Evolutionary conservation across 1,284 basidiomycete species (phyloP).

Genomic region (Vanrija pseudolonga): DNA sequence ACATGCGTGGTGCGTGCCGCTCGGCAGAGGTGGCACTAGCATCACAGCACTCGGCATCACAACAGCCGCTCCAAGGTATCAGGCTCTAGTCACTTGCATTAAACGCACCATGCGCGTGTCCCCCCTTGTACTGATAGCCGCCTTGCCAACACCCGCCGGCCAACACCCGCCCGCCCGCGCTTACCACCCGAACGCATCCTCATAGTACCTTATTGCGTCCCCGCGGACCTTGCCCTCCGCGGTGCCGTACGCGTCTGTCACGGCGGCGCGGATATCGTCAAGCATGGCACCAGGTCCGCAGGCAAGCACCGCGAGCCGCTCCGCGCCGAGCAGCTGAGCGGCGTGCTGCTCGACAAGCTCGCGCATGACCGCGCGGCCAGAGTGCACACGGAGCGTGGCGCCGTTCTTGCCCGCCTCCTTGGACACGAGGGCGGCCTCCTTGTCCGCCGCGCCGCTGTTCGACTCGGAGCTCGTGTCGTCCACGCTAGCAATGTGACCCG

Average conservation of each 20-base stretch:
- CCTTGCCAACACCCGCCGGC: neutral
- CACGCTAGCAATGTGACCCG: no score
- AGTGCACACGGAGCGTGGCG: neutral
- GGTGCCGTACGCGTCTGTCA: constrained; percentile 19
- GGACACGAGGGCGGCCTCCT: neutral
- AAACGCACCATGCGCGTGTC: no score
- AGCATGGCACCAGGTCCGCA: constrained; percentile 31
- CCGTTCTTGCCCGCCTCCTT: neutral
- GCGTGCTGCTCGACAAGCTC: constrained; percentile 4
- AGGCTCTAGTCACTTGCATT: no score
- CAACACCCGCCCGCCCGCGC: neutral
- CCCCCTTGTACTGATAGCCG: no score
- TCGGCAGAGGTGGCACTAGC: no score
- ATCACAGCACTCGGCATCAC: no score
- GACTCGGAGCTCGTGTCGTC: neutral
- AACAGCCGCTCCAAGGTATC: no score
- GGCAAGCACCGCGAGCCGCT: constrained; percentile 23
- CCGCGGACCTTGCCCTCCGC: constrained; percentile 17
- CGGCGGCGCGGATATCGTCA: constrained; percentile 24
- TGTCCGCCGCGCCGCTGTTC: neutral
- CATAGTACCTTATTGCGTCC: constrained; percentile 23
- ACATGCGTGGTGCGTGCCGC: no score
- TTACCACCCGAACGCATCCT: constrained; percentile 34
- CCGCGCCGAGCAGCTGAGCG: constrained; percentile 10
- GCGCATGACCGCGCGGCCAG: constrained; percentile 20